Evolutionary conservation across 345 rosid genomes (phyloP).

Genomic region (Gossypium australe): DNA sequence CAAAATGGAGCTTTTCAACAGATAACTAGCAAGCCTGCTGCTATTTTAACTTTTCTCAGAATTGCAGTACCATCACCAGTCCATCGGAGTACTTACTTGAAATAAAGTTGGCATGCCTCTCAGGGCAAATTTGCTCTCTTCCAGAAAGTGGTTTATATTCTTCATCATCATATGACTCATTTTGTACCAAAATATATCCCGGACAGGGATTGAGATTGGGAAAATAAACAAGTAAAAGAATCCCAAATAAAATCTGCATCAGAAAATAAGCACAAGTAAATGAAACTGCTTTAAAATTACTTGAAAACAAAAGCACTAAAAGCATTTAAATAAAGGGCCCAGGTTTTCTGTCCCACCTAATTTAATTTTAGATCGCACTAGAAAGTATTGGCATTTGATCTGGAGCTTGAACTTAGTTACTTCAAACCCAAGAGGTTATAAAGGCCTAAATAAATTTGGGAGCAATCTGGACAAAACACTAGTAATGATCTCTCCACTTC

Average conservation of each 20-base stretch:
- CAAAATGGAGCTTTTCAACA: neutral
- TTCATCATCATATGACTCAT: constrained; percentile 42
- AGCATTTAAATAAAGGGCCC: neutral
- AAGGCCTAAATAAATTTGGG: neutral
- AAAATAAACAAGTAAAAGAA: constrained; percentile 60
- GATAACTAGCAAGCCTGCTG: neutral
- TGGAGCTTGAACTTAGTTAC: neutral
- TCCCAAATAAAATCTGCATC: constrained; percentile 67
- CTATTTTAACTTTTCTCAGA: neutral
- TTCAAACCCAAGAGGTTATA: too few species aligned
- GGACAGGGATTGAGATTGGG: constrained; percentile 66
- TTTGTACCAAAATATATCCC: constrained; percentile 45
- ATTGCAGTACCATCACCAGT: neutral
- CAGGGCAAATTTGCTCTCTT: constrained; percentile 77
- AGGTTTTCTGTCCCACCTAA: neutral
- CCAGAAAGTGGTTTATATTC: constrained; percentile 71
- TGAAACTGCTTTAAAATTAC: neutral
- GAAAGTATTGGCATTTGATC: neutral
- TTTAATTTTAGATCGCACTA: neutral
- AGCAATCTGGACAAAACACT: neutral
- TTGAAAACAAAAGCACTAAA: neutral
- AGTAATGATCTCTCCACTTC: neutral
- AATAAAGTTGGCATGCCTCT: constrained; percentile 55
- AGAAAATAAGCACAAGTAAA: constrained; percentile 10
- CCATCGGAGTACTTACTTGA: constrained; percentile 57